A percentile compares a stretch with the other conserved stretches of the same genome.
These are phyloP conservation scores for Ploettnerulaceae sp. DNA, from an alignment of 2,329 filamentous ascomycete species.

Conservation along the genomic window DNA sequence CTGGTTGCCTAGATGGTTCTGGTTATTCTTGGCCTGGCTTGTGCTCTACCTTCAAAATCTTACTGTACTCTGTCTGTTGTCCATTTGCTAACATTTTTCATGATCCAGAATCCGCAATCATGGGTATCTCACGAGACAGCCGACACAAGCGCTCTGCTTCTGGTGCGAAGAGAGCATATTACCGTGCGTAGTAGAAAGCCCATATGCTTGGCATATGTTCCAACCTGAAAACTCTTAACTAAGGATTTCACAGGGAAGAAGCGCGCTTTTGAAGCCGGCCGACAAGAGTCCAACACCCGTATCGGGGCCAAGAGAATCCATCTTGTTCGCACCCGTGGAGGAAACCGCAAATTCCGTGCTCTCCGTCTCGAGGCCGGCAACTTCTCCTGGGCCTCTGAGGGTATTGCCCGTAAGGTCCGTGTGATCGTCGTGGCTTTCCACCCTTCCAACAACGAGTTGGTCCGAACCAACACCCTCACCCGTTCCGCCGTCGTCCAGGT, in stretches of 20 bases:
- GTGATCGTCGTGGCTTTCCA: constrained; percentile 98
- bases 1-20: constrained; percentile 9
- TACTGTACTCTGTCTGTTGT: background rate
- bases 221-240: constrained; percentile 52
- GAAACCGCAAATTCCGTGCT: constrained; percentile 99
- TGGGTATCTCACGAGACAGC: constrained; percentile 99
- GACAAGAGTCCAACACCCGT: constrained; percentile 99
- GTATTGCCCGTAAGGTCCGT: constrained; percentile 97
- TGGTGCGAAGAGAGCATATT: constrained; percentile 94
- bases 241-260: constrained; percentile 72
- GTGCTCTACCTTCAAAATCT: background rate
- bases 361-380: constrained; percentile 98
- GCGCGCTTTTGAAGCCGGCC: constrained; percentile 98
- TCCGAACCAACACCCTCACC: constrained; percentile 99
- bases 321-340: constrained; percentile 93
- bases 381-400: constrained; percentile 99
- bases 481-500: constrained; percentile 98
- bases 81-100: constrained; percentile 29
- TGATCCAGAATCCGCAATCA: constrained; percentile 68
- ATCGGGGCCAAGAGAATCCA: constrained; percentile 96
- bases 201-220: constrained; percentile 67
- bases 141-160: constrained; percentile 99
- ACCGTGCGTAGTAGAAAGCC: constrained; percentile 73
- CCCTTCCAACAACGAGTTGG: constrained; percentile 99
- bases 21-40: constrained; percentile 5